These are phyloP conservation scores for Kalaharituber pfeilii DNA, from an alignment of 2,329 filamentous ascomycete species.

Conservation along the genomic window DNA sequence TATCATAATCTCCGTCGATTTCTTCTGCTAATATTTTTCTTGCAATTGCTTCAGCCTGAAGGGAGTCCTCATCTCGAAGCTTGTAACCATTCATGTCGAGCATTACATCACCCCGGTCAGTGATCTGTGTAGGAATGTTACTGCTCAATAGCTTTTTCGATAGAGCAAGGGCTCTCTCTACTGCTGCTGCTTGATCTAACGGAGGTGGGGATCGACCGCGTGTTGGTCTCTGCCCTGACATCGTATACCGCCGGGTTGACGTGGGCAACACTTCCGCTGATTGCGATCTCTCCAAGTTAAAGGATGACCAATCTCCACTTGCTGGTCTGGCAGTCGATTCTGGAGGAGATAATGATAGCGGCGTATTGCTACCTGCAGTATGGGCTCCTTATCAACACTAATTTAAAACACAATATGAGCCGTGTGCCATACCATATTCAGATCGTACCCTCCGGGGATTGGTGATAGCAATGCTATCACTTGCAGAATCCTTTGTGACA, in stretches of 20 bases:
- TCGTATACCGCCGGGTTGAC: slow-evolving; percentile 25
- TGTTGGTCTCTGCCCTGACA: slow-evolving; percentile 20
- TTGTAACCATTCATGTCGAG: slow-evolving; percentile 97
- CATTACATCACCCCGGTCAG: slow-evolving; percentile 84
- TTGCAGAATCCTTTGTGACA: slow-evolving; percentile 13
- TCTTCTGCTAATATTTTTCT: slow-evolving; percentile 85
- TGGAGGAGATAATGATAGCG: slow-evolving; percentile 28
- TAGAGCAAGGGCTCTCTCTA: slow-evolving; percentile 64
- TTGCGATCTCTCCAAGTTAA: slow-evolving; percentile 31
- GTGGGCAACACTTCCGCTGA: slow-evolving; percentile 38
- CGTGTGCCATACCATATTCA: slow-evolving; percentile 28
- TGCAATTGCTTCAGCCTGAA: slow-evolving; percentile 83
- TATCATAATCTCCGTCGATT: slow-evolving; percentile 86
- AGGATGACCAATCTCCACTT: slow-evolving; percentile 24
- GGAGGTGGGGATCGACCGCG: slow-evolving; percentile 63
- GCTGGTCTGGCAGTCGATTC: slow-evolving; percentile 21
- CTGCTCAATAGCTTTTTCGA: slow-evolving; percentile 75
- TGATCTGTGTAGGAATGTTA: slow-evolving; percentile 88
- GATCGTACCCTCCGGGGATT: slow-evolving; percentile 29
- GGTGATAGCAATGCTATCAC: slow-evolving; percentile 22
- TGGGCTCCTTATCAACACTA: background rate
- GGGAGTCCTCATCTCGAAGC: slow-evolving; percentile 76
- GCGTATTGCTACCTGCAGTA: slow-evolving; percentile 27
- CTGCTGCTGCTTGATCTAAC: slow-evolving; percentile 52
- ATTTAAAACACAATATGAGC: background rate